A percentile compares a stretch with the other conserved stretches of the same genome.
Conservation (phyloP, 176 grass and related monocot species). For the Triticum timopheevii region DNA sequence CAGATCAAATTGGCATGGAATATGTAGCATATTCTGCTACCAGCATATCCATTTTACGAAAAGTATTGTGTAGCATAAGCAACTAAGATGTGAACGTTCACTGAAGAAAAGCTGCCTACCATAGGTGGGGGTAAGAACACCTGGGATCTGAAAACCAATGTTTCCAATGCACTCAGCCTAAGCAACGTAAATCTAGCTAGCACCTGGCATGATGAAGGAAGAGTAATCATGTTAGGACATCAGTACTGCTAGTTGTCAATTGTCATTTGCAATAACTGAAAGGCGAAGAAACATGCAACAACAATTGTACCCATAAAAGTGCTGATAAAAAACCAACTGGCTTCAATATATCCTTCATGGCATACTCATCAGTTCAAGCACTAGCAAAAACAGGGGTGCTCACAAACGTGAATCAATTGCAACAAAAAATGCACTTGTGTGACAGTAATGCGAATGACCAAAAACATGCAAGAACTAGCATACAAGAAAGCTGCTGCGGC, state of each 20-base stretch:
- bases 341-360: background rate
- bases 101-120: background rate
- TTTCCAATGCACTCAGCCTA: background rate
- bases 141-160: background rate
- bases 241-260: background rate
- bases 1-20: background rate
- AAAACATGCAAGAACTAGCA: conserved; percentile 23
- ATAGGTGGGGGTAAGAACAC: background rate
- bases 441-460: background rate
- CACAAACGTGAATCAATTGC: background rate
- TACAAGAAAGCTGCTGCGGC: conserved; percentile 27
- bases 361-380: background rate
- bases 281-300: background rate
- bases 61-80: background rate
- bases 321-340: background rate
- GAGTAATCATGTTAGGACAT: background rate
- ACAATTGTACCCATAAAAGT: background rate
- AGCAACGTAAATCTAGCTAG: background rate
- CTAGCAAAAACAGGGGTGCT: background rate
- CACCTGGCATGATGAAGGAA: background rate
- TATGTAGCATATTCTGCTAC: background rate
- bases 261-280: background rate
- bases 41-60: background rate
- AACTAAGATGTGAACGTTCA: background rate
- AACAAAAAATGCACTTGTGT: conserved; percentile 9